These are phyloP conservation scores for Theobroma grandiflorum DNA, from an alignment of 441 rosid species.

Conservation along the genomic window DNA sequence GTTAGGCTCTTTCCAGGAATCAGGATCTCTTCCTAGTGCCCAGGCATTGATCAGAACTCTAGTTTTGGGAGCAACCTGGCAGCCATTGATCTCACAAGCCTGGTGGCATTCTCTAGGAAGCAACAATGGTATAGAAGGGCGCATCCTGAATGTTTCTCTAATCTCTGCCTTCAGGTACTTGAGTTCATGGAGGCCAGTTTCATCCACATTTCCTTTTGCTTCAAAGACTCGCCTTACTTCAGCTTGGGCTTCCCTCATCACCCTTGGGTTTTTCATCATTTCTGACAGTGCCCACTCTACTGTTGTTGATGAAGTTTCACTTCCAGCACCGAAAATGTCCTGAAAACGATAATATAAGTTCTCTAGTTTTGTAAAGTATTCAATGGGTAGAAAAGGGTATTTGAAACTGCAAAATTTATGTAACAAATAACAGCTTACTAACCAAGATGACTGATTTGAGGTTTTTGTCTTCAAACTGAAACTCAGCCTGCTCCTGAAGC, in stretches of 20 bases:
- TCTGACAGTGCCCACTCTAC: too few species aligned
- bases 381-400: too few species aligned
- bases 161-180: conserved; percentile 32
- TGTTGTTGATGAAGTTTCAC: too few species aligned
- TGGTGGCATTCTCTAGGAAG: conserved; percentile 40
- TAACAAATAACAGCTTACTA: too few species aligned
- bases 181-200: conserved; percentile 27
- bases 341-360: too few species aligned
- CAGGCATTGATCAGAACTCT: conserved; percentile 36
- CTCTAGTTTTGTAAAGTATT: too few species aligned
- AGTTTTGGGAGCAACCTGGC: conserved; percentile 29
- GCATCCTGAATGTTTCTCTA: conserved; percentile 44
- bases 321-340: too few species aligned
- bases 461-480: too few species aligned
- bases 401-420: too few species aligned
- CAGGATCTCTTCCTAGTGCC: conserved; percentile 39
- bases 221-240: conserved; percentile 33
- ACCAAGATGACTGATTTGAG: too few species aligned
- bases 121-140: conserved; percentile 38
- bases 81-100: conserved; percentile 34
- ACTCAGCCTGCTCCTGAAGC: too few species aligned
- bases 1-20: conserved; percentile 41
- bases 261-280: conserved; percentile 33
- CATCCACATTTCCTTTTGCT: conserved; percentile 22
- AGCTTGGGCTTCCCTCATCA: conserved; percentile 27